Evolutionary conservation across 306 rosid species (phyloP).

Genomic region (Elaeagnus macrophylla): DNA sequence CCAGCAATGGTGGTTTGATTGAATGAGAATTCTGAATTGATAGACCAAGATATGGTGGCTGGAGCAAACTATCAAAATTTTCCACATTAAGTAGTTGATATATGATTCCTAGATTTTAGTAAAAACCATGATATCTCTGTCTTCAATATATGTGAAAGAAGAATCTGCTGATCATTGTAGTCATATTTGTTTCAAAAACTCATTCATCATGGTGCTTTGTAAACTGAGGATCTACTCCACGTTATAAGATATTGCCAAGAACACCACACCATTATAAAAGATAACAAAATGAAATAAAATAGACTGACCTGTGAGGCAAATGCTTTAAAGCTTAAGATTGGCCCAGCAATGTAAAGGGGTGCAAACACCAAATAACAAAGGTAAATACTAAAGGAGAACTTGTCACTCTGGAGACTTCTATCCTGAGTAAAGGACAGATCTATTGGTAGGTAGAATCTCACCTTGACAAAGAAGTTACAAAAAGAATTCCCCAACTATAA

Average conservation of each 20-base stretch:
- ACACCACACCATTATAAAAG: constrained; percentile 6
- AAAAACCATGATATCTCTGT: too few relatives aligned
- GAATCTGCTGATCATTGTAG: too few relatives aligned
- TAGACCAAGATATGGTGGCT: too few relatives aligned
- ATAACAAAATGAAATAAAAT: constrained; percentile 9
- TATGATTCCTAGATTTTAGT: too few relatives aligned
- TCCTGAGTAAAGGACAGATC: constrained; percentile 42
- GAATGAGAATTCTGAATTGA: too few relatives aligned
- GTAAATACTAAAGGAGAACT: constrained; percentile 46
- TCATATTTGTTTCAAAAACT: too few relatives aligned
- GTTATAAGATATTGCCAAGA: constrained; percentile 13
- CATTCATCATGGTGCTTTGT: too few relatives aligned
- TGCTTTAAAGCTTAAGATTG: constrained; percentile 86
- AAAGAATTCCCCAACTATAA: constrained; percentile 14
- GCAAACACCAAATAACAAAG: constrained; percentile 83
- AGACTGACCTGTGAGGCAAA: constrained; percentile 84
- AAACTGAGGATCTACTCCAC: constrained; percentile 9
- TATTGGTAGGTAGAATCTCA: constrained; percentile 3
- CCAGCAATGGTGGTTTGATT: too few relatives aligned
- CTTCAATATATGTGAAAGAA: too few relatives aligned
- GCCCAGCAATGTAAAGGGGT: constrained; percentile 88
- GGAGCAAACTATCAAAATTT: too few relatives aligned
- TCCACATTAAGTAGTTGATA: too few relatives aligned
- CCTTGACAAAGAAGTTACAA: constrained; percentile 11
- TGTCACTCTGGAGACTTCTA: constrained; percentile 50